Percentiles rank a stretch among this genome's conserved stretches.
Conservation (phyloP, 495 filamentous ascomycete genomes). For the Parathielavia appendiculata region DNA sequence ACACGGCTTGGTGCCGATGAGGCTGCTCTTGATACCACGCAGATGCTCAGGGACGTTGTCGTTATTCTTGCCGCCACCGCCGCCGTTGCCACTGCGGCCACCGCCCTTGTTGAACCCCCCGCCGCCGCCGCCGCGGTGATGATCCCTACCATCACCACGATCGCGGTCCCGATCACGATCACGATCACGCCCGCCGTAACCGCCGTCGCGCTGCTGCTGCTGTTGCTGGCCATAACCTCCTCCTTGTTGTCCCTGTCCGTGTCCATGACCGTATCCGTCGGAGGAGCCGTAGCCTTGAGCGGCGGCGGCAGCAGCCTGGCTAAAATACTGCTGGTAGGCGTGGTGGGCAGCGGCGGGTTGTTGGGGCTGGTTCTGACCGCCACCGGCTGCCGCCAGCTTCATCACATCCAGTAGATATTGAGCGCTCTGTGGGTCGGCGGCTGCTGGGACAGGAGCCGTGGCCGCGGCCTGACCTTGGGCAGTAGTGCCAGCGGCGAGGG, state of each 20-base stretch:
- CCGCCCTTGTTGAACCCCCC: constrained; percentile 6
- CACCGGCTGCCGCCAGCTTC: constrained; percentile 16
- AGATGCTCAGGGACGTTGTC: constrained; percentile 33
- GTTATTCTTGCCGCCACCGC: constrained; percentile 8
- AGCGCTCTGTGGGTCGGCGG: constrained; percentile 15
- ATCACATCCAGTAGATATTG: constrained; percentile 26
- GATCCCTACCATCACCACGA: background rate
- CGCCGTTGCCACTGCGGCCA: constrained; percentile 7
- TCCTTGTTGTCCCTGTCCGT: too few relatives aligned
- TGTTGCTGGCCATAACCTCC: constrained; percentile 7
- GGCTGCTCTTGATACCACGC: constrained; percentile 38
- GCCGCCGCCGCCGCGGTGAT: constrained; percentile 9
- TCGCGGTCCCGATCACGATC: constrained; percentile 25
- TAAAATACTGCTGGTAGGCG: constrained; percentile 5
- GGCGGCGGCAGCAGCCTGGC: background rate
- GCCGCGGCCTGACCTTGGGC: constrained; percentile 16
- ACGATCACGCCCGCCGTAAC: constrained; percentile 6
- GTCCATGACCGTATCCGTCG: constrained; percentile 1
- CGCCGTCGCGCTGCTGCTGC: constrained; percentile 16
- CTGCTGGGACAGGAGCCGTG: background rate
- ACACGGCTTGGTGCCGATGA: constrained; percentile 59
- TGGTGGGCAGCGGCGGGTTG: background rate
- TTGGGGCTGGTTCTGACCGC: constrained; percentile 5
- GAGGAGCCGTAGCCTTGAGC: background rate
- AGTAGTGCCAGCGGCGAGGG: constrained; percentile 11